These are phyloP conservation scores for Forsythia viridissima DNA, from an alignment of 257 asterid genomes.

Conservation along the genomic window DNA sequence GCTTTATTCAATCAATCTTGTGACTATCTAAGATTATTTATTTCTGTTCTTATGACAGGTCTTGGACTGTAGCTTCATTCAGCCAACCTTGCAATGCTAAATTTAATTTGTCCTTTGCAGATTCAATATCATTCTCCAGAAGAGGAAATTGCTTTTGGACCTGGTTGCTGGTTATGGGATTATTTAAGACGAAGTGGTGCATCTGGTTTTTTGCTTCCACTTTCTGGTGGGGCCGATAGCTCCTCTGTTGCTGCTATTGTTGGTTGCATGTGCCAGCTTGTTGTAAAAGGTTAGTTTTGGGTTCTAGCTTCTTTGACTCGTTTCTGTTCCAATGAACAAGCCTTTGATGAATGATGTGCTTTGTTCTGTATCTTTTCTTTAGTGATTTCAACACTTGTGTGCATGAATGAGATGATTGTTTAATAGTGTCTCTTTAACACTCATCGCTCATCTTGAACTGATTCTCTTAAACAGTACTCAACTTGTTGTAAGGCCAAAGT, in stretches of 20 bases:
- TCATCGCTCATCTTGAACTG: not conserved
- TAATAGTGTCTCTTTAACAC: constrained; percentile 1
- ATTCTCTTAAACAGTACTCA: not conserved
- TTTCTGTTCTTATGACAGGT: no score
- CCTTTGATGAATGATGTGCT: constrained; percentile 18
- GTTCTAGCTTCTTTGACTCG: not conserved
- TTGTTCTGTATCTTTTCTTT: constrained; percentile 3
- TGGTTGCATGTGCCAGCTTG: constrained; percentile 98
- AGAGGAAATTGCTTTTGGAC: constrained; percentile 97
- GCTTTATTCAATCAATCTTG: no score
- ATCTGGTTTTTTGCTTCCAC: constrained; percentile 95
- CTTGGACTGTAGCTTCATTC: not conserved
- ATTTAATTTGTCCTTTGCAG: constrained; percentile 38
- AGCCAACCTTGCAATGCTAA: constrained; percentile 3
- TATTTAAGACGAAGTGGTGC: constrained; percentile 95
- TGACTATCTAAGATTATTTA: no score
- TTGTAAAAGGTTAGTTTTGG: constrained; percentile 66
- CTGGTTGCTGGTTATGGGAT: constrained; percentile 99
- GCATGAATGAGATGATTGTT: not conserved
- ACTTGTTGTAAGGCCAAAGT: not conserved
- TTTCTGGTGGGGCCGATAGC: constrained; percentile 97
- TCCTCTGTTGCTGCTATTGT: constrained; percentile 97
- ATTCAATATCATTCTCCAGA: constrained; percentile 85
- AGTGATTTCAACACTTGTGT: not conserved
- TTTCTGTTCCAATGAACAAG: not conserved